Evolutionary conservation across 257 asterid genomes (phyloP).

Genomic region (Coffea eugenioides): DNA sequence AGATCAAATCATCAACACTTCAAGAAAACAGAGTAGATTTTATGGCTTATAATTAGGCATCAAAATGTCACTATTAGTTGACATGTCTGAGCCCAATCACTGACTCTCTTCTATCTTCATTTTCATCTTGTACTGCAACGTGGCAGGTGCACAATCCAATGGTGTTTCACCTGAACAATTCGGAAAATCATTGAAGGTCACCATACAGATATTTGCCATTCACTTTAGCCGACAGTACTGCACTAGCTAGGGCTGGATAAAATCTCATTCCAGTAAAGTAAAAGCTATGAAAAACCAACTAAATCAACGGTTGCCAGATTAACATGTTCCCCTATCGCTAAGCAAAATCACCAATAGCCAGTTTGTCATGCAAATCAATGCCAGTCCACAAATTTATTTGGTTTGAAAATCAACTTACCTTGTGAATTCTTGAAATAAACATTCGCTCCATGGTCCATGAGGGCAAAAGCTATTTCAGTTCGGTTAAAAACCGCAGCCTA

Average conservation of each 20-base stretch:
- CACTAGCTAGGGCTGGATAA: neutral
- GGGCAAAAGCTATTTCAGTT: conserved; percentile 87
- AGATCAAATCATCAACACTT: conserved; percentile 22
- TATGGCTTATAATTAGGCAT: conserved; percentile 10
- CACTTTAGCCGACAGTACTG: neutral
- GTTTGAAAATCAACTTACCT: conserved; percentile 47
- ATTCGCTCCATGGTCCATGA: conserved; percentile 84
- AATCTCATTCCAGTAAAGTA: neutral
- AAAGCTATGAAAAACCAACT: neutral
- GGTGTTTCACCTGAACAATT: conserved; percentile 82
- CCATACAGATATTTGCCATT: conserved; percentile 1
- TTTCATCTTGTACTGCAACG: conserved; percentile 88
- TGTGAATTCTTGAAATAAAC: conserved; percentile 74
- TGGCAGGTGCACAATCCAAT: conserved; percentile 95
- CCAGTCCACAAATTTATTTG: neutral
- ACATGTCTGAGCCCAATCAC: conserved; percentile 21
- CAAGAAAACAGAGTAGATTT: conserved; percentile 20
- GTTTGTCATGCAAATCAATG: neutral
- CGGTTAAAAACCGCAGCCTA: conserved; percentile 96
- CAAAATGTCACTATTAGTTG: conserved; percentile 14
- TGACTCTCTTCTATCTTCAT: conserved; percentile 61
- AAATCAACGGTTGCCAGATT: neutral
- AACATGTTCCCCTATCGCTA: neutral
- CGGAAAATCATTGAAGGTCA: neutral
- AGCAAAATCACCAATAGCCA: neutral